Percentiles rank a stretch among this genome's conserved stretches.
Evolutionary conservation across 108 stramenopile species (phyloP).

Genomic region (Conticribra weissflogii): DNA sequence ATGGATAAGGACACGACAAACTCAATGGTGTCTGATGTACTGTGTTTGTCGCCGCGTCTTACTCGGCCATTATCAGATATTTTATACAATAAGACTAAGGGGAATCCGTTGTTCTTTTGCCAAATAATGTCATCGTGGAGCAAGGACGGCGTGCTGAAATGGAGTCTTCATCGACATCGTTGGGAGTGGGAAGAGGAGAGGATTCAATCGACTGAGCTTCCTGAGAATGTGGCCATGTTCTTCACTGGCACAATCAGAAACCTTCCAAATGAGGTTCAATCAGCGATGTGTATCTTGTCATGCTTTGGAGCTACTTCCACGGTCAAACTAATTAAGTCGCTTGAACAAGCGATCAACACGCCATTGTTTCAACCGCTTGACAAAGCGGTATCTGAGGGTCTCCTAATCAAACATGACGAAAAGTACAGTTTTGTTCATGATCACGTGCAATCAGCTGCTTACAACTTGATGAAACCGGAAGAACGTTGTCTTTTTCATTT

Average conservation of each 20-base stretch:
- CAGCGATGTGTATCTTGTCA: slow-evolving; percentile 11
- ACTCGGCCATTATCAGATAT: slow-evolving; percentile 8
- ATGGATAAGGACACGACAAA: slow-evolving; percentile 24
- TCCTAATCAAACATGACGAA: slow-evolving; percentile 15
- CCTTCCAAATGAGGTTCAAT: slow-evolving; percentile 7
- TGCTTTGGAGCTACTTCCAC: slow-evolving; percentile 7
- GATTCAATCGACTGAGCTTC: slow-evolving; percentile 13
- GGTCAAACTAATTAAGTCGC: background rate
- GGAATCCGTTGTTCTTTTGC: slow-evolving; percentile 17
- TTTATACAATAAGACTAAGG: slow-evolving; percentile 26
- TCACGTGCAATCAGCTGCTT: slow-evolving; percentile 23
- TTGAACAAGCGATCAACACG: slow-evolving; percentile 4
- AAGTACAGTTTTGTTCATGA: too few species aligned
- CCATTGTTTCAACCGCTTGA: slow-evolving; percentile 3
- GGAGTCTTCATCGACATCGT: slow-evolving; percentile 3
- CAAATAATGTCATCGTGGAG: slow-evolving; percentile 11
- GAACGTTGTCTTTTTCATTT: slow-evolving; percentile 6
- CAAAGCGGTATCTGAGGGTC: slow-evolving; percentile 14
- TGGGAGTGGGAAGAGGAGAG: slow-evolving; percentile 31
- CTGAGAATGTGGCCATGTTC: slow-evolving; percentile 18
- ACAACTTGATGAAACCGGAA: slow-evolving; percentile 16
- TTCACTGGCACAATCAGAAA: slow-evolving; percentile 10
- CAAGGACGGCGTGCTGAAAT: slow-evolving; percentile 9
- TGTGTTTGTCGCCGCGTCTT: slow-evolving; percentile 18
- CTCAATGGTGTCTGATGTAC: slow-evolving; percentile 19